Evolutionary conservation across 2,329 filamentous ascomycete genomes (phyloP), one percentile per base, ranked within the genome.

Genomic region (Tetracladium maxilliforme): DNA sequence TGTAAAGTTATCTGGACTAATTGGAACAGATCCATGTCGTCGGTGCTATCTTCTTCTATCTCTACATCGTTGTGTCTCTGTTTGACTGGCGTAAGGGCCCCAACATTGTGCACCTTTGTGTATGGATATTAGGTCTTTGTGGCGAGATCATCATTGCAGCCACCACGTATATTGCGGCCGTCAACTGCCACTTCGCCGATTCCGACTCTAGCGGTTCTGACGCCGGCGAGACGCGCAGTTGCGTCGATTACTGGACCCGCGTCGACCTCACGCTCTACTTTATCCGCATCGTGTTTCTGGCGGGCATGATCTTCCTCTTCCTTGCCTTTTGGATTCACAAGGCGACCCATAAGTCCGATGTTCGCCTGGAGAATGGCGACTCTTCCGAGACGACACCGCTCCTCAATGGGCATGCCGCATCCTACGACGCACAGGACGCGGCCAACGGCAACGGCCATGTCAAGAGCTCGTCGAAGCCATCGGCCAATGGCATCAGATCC

Each of bases 1-100:
- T 14, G 11, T 13, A 20, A 28, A 10, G 19, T 16, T 17, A 19
- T 23, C 20, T 12, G 12, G 23, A 29, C 26, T 31, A 10, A 33
- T 19, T 14, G 21, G 14, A 25, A 29, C 41, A 93, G 84, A 76
- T 92, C 43, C 92, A 92, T 49, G 61, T 92, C 34, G 68, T 82
- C 29, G 82, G 77, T 27, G 77, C 81, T 22, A 78, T 84, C 36
- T 93, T 92, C 58, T 71, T 90, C 34, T 90, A 92, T 55, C 65
- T 80, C 24, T 74, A 93, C 37, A 67, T 93, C 36, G 64, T 92
- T 36, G 77, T 94, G 42, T 84, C 84, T 16, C 66, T 95, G 29
- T 63, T 92, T 41, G 86, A 94, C 48, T 79, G 78, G 43, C 72
- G 70, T 33, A 74, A 82, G 17, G 80, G 80, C 9, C 90, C 90